Conservation (phyloP, 177 flowering plant genomes). For the Telopea speciosissima region DNA sequence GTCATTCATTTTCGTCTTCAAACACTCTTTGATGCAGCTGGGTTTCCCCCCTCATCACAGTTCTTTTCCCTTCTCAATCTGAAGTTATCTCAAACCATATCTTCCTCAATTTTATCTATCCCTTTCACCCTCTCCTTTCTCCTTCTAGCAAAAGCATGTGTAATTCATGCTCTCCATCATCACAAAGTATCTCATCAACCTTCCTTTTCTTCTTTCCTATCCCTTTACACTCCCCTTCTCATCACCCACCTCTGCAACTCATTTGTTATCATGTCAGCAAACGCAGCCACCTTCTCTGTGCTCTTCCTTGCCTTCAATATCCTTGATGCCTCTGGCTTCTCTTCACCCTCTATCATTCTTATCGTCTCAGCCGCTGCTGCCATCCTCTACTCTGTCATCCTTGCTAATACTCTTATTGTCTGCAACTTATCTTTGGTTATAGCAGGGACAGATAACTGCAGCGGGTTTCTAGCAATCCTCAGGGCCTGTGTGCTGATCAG, state of each 20-base stretch:
- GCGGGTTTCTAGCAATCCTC: constrained; percentile 38
- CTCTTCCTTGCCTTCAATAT: constrained; percentile 26
- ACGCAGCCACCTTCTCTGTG: constrained; percentile 32
- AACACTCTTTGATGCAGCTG: constrained; percentile 55
- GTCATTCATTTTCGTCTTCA: constrained; percentile 31
- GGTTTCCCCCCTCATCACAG: constrained; percentile 46
- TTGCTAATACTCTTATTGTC: constrained; percentile 34
- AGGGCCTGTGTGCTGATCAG: constrained; percentile 40
- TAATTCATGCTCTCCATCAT: constrained; percentile 27
- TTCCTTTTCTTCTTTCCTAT: constrained; percentile 12
- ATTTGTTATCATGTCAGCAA: constrained; percentile 33
- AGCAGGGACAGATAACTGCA: constrained; percentile 36
- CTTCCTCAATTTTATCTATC: constrained; percentile 40
- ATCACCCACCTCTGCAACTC: constrained; percentile 42
- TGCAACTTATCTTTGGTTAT: constrained; percentile 46
- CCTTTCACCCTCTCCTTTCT: constrained; percentile 65
- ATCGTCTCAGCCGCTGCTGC: constrained; percentile 23
- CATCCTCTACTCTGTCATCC: constrained; percentile 33
- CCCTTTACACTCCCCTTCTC: constrained; percentile 31
- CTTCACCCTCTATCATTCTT: constrained; percentile 14
- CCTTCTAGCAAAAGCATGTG: constrained; percentile 47
- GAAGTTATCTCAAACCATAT: constrained; percentile 63
- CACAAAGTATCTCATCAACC: constrained; percentile 2
- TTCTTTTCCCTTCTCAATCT: constrained; percentile 42
- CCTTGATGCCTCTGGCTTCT: constrained; percentile 18